These are phyloP conservation scores for Diacronema lutheri DNA, from an alignment of 78 protist species.

Conservation along the genomic window DNA sequence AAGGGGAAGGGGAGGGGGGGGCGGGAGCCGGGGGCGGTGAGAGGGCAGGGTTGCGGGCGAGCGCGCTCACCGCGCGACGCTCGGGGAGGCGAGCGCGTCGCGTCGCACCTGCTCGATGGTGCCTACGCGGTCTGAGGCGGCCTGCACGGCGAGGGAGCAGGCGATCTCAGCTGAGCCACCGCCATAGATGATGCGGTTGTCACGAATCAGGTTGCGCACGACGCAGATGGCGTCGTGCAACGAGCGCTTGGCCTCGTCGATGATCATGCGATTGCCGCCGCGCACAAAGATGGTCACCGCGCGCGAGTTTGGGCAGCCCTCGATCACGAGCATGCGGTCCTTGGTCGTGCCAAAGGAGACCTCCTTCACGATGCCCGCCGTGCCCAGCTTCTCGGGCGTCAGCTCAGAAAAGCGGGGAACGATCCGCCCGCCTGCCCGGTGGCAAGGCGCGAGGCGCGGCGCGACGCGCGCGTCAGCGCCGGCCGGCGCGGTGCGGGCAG, in stretches of 20 bases:
- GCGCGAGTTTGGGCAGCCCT: constrained; percentile 93
- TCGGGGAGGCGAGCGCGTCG: too few relatives aligned
- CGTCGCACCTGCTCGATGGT: constrained; percentile 90
- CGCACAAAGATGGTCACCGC: constrained; percentile 98
- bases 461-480: too few relatives aligned
- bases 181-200: constrained; percentile 83
- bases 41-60: too few relatives aligned
- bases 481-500: too few relatives aligned
- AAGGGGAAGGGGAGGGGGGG: too few relatives aligned
- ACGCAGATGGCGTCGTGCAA: constrained; percentile 99
- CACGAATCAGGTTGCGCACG: constrained; percentile 96
- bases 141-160: constrained; percentile 77
- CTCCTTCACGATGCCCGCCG: constrained; percentile 81
- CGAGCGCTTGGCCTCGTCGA: constrained; percentile 97
- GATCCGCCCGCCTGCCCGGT: constrained; percentile 71
- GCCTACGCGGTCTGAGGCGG: constrained; percentile 57
- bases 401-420: constrained; percentile 99
- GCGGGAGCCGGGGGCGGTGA: too few relatives aligned
- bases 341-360: constrained; percentile 94
- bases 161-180: constrained; percentile 98
- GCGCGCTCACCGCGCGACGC: too few relatives aligned
- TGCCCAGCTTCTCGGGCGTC: constrained; percentile 94
- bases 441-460: too few relatives aligned
- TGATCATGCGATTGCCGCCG: constrained; percentile 98
- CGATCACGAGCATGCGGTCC: constrained; percentile 94